Conservation (phyloP, 805 yeast species). For the Diddensiella caesifluorescens region DNA sequence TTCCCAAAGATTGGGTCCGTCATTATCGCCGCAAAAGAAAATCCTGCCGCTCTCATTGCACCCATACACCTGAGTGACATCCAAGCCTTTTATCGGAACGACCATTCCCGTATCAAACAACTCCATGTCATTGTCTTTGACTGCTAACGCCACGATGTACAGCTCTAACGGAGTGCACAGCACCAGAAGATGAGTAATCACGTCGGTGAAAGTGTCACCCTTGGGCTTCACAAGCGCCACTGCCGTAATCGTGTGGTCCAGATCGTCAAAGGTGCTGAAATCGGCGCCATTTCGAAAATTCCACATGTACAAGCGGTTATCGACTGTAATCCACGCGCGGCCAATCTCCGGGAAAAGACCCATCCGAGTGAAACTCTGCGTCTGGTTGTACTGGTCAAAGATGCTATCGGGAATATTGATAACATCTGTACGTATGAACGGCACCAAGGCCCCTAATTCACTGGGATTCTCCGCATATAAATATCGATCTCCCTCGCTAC, state of each 20-base stretch:
- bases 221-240: constrained; percentile 80
- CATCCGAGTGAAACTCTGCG: constrained; percentile 65
- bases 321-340: constrained; percentile 82
- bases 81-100: constrained; percentile 73
- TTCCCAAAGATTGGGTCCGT: constrained; percentile 79
- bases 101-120: constrained; percentile 79
- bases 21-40: constrained; percentile 76
- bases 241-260: constrained; percentile 68
- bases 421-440: constrained; percentile 68
- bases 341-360: constrained; percentile 78
- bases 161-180: constrained; percentile 78
- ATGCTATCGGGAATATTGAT: constrained; percentile 76
- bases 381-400: constrained; percentile 59
- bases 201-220: constrained; percentile 69
- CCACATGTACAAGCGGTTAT: constrained; percentile 81
- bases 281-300: constrained; percentile 59
- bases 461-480: constrained; percentile 19
- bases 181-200: constrained; percentile 65
- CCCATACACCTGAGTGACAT: constrained; percentile 56
- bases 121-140: constrained; percentile 44
- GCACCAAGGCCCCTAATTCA: constrained; percentile 35
- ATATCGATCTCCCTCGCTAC: constrained; percentile 17
- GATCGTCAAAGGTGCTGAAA: constrained; percentile 75
- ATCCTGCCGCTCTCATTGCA: constrained; percentile 68
- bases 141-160: constrained; percentile 68